Evolutionary conservation across 768 basidiomycete genomes (phyloP).

Genomic region (Mycena vitilis): DNA sequence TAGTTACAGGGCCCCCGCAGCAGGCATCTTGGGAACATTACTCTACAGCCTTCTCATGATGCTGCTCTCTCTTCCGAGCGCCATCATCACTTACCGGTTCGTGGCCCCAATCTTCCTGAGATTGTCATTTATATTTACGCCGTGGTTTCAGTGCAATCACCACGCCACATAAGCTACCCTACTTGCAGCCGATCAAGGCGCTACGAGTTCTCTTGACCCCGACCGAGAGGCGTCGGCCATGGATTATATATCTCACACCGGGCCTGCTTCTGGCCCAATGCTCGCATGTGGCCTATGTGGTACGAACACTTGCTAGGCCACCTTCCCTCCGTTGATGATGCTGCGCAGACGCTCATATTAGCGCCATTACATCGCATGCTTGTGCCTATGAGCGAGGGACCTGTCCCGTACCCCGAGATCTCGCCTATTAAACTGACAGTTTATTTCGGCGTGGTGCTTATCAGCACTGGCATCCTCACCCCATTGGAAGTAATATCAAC

Average conservation of each 20-base stretch:
- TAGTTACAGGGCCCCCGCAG: conserved; percentile 70
- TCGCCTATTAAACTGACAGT: conserved; percentile 62
- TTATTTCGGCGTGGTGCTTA: conserved; percentile 65
- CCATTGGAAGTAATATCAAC: conserved; percentile 86
- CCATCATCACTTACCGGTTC: conserved; percentile 68
- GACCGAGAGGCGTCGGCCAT: conserved; percentile 82
- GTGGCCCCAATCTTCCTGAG: background rate
- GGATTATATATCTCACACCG: conserved; percentile 85
- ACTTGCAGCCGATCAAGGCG: conserved; percentile 65
- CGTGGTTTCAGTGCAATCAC: conserved; percentile 72
- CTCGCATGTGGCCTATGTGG: conserved; percentile 56
- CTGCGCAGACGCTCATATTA: conserved; percentile 47
- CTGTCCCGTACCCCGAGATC: conserved; percentile 53
- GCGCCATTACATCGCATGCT: conserved; percentile 60
- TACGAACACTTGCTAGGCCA: conserved; percentile 33
- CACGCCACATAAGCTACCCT: conserved; percentile 82
- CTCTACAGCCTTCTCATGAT: conserved; percentile 74
- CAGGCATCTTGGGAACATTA: conserved; percentile 70
- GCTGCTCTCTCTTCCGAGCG: conserved; percentile 73
- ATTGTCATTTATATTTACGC: background rate
- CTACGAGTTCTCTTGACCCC: conserved; percentile 82
- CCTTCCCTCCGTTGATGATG: background rate
- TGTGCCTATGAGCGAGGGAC: conserved; percentile 53
- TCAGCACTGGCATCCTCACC: conserved; percentile 70
- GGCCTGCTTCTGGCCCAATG: conserved; percentile 74